phyloP scores from a whole-genome alignment of 2,329 filamentous ascomycete genomes.

The Aspergillus ustus region DNA sequence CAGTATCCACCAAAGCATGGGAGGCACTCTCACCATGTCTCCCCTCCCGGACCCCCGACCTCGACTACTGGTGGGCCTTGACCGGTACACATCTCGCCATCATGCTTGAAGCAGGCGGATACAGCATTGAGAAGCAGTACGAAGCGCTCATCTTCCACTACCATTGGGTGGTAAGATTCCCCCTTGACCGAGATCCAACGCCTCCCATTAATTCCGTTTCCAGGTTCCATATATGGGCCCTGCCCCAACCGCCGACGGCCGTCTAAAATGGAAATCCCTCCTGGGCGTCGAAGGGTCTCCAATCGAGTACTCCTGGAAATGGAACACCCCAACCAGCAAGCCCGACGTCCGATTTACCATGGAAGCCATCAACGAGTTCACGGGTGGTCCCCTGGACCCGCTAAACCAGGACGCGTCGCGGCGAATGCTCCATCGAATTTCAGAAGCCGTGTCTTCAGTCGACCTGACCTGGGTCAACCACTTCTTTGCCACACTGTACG shows the following conservation, averaged over 20 bases:
- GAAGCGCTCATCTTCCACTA: neutral
- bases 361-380: neutral
- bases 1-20: too few species aligned
- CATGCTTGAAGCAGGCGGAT: neutral
- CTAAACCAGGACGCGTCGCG: neutral
- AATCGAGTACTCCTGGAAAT: constrained; percentile 4
- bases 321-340: neutral
- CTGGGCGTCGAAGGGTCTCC: neutral
- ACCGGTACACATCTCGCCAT: neutral
- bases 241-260: neutral
- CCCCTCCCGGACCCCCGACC: neutral
- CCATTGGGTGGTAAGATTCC: neutral
- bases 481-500: neutral
- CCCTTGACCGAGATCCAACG: neutral
- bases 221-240: constrained; percentile 1
- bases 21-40: neutral
- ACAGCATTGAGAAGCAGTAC: neutral
- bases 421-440: neutral
- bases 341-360: neutral
- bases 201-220: neutral
- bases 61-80: constrained; percentile 2
- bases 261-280: neutral
- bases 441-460: neutral
- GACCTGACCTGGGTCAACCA: neutral
- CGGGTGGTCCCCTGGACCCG: neutral